Evolutionary conservation across 208 protist species (phyloP).

Genomic region (Wallacemonas sp.): DNA sequence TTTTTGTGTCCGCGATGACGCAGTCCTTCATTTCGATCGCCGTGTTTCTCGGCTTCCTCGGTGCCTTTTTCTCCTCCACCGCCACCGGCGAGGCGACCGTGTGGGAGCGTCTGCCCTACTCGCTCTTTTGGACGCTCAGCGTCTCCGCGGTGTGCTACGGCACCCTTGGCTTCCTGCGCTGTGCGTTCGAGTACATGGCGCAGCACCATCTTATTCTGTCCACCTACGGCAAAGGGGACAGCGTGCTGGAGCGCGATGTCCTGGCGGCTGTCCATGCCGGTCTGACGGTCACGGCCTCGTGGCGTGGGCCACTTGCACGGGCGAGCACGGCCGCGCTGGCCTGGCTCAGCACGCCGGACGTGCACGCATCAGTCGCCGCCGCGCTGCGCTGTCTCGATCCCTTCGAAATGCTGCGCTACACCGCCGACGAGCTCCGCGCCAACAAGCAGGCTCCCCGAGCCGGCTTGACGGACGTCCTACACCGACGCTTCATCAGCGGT

Average conservation of each 20-base stretch:
- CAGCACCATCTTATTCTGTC: slow-evolving; percentile 5
- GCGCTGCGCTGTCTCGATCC: slow-evolving; percentile 25
- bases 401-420: slow-evolving; percentile 33
- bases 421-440: slow-evolving; percentile 17
- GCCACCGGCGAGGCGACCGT: slow-evolving; percentile 14
- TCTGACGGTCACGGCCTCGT: background rate
- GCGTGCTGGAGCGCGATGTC: slow-evolving; percentile 28
- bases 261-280: background rate
- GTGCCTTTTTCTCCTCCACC: slow-evolving; percentile 22
- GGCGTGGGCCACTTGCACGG: background rate
- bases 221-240: slow-evolving; percentile 13
- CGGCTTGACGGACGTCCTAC: background rate
- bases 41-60: slow-evolving; percentile 24
- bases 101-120: slow-evolving; percentile 21
- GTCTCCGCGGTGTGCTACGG: slow-evolving; percentile 21
- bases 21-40: slow-evolving; percentile 24
- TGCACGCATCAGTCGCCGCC: background rate
- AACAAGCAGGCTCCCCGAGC: background rate
- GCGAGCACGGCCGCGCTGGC: background rate
- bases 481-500: background rate
- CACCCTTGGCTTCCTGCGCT: slow-evolving; percentile 22
- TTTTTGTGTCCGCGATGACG: slow-evolving; percentile 24
- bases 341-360: background rate
- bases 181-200: slow-evolving; percentile 22
- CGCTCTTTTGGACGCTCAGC: slow-evolving; percentile 29